Percentiles rank a stretch among this genome's conserved stretches.
These are phyloP conservation scores for Candida palmyrensis DNA, from an alignment of 805 yeast species.

Conservation along the genomic window DNA sequence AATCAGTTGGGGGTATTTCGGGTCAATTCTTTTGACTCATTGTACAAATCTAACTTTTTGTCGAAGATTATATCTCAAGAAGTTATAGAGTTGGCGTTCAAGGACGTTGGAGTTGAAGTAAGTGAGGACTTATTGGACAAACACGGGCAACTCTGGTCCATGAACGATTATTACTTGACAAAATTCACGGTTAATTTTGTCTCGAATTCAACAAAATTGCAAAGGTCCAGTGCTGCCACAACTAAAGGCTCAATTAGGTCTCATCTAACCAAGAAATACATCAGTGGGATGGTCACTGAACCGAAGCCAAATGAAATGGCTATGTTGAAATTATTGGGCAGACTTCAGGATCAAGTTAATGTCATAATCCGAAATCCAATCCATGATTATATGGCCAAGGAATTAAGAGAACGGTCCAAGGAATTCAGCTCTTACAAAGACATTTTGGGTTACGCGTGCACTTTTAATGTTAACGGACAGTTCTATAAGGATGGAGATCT, in stretches of 20 bases:
- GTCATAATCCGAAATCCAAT: constrained; percentile 47
- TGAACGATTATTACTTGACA: constrained; percentile 38
- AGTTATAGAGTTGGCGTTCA: constrained; percentile 42
- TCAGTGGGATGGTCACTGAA: constrained; percentile 36
- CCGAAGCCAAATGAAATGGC: constrained; percentile 35
- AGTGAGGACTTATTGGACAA: constrained; percentile 30
- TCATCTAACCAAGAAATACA: constrained; percentile 31
- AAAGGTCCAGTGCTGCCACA: constrained; percentile 39
- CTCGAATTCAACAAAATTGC: constrained; percentile 34
- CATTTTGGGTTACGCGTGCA: constrained; percentile 41
- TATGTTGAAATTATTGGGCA: constrained; percentile 45
- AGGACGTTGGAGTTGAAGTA: constrained; percentile 34
- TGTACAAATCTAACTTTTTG: constrained; percentile 45
- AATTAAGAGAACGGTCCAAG: constrained; percentile 32
- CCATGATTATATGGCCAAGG: constrained; percentile 45
- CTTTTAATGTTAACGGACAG: constrained; percentile 54
- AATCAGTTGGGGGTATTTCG: constrained; percentile 49
- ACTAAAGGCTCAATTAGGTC: constrained; percentile 27
- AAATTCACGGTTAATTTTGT: constrained; percentile 35
- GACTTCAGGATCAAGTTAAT: constrained; percentile 40
- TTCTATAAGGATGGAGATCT: constrained; percentile 34
- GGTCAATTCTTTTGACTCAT: constrained; percentile 45
- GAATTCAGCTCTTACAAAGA: constrained; percentile 39
- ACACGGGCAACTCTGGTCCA: constrained; percentile 44
- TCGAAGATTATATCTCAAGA: constrained; percentile 44